Percentiles rank a stretch among this genome's conserved stretches.
phyloP scores from a whole-genome alignment of 2,329 filamentous ascomycete species.

The Ophiosphaerella narmari region DNA sequence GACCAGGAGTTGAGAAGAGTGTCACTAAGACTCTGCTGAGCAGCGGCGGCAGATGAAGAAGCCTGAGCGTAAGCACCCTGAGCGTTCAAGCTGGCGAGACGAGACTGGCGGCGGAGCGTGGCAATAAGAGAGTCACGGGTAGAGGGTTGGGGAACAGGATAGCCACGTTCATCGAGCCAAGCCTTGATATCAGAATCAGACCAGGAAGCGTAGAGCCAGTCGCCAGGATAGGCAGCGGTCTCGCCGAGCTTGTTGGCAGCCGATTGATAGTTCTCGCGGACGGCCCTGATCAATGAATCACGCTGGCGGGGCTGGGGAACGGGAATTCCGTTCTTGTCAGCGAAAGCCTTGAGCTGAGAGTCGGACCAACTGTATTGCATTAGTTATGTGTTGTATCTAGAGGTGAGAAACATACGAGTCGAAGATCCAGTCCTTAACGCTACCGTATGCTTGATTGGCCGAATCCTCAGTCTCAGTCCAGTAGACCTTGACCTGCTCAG shows the following conservation, averaged over 20 bases:
- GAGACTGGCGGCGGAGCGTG: conserved; percentile 86
- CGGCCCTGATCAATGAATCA: conserved; percentile 77
- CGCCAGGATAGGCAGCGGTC: conserved; percentile 82
- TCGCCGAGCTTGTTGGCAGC: conserved; percentile 77
- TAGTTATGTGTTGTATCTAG: conserved; percentile 30
- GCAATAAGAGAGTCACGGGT: conserved; percentile 88
- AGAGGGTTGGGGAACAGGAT: conserved; percentile 81
- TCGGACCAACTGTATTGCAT: conserved; percentile 75
- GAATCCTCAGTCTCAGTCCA: conserved; percentile 84
- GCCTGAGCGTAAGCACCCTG: conserved; percentile 53
- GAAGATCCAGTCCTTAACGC: conserved; percentile 87
- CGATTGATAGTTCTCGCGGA: conserved; percentile 79
- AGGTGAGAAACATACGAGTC: conserved; percentile 62
- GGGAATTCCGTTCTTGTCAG: conserved; percentile 84
- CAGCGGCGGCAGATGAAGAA: conserved; percentile 59
- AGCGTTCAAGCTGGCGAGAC: conserved; percentile 73
- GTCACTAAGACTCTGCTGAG: conserved; percentile 77
- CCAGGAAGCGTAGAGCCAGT: conserved; percentile 94
- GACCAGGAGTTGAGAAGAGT: conserved; percentile 88
- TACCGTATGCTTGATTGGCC: conserved; percentile 71
- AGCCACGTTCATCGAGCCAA: conserved; percentile 87
- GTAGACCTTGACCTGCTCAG: conserved; percentile 69
- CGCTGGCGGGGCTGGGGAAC: conserved; percentile 86
- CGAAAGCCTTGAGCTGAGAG: conserved; percentile 89
- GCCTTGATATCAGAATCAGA: conserved; percentile 90